phyloP scores from a whole-genome alignment of 768 basidiomycete species.

The Dendrothele bispora region DNA sequence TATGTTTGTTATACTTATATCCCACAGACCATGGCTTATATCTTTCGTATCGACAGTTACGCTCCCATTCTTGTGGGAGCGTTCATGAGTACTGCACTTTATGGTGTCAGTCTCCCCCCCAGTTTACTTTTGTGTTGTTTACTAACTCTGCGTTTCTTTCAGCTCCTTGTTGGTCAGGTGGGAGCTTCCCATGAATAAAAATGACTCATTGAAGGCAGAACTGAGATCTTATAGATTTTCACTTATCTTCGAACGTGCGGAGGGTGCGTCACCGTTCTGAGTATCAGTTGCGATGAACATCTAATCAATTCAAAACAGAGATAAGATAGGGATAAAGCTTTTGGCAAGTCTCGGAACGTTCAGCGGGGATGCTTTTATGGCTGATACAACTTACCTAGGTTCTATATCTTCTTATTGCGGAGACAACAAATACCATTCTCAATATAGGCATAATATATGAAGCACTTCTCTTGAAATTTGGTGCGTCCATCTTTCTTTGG shows the following conservation, averaged over 20 bases:
- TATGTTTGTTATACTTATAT: background rate
- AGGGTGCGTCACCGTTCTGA: background rate
- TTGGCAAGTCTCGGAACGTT: background rate
- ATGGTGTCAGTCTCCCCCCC: slow-evolving; percentile 5
- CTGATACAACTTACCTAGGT: background rate
- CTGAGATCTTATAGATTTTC: background rate
- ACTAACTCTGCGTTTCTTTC: background rate
- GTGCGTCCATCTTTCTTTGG: background rate
- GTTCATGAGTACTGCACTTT: slow-evolving; percentile 4
- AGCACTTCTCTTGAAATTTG: slow-evolving; percentile 7
- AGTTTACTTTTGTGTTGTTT: background rate
- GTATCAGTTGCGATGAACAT: too few species aligned
- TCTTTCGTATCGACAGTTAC: background rate
- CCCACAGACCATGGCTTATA: background rate
- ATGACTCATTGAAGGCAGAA: too few species aligned
- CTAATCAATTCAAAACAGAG: background rate
- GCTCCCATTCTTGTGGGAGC: slow-evolving; percentile 7
- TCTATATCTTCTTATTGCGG: slow-evolving; percentile 4
- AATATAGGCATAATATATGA: slow-evolving; percentile 7
- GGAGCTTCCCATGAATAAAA: background rate
- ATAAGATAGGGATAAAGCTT: slow-evolving; percentile 3
- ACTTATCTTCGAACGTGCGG: slow-evolving; percentile 3
- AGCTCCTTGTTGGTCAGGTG: slow-evolving; percentile 5
- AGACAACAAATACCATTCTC: slow-evolving; percentile 1
- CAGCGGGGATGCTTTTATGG: background rate